A percentile compares a stretch with the other conserved stretches of the same genome.
Conservation (phyloP, 176 grass and related monocot genomes). For the Bromus sterilis region DNA sequence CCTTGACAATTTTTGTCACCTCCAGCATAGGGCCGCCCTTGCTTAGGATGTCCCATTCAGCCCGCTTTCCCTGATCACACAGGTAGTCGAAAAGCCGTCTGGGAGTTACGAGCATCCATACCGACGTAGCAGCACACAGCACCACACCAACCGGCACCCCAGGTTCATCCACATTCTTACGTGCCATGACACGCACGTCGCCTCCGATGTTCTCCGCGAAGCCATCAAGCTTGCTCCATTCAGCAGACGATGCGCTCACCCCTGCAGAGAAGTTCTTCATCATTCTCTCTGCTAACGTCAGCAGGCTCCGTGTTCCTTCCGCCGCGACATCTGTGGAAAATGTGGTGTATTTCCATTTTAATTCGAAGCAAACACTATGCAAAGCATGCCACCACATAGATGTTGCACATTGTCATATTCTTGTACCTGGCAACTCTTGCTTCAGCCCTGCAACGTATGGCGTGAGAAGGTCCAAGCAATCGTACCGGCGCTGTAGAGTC, state of each 20-base stretch:
- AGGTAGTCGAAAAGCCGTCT: slow-evolving; percentile 77
- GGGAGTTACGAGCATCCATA: slow-evolving; percentile 69
- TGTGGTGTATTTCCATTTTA: background rate
- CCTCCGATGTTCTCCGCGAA: slow-evolving; percentile 43
- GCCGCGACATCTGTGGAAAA: slow-evolving; percentile 28
- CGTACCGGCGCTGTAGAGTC: slow-evolving; percentile 74
- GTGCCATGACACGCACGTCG: slow-evolving; percentile 70
- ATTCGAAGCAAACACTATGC: background rate
- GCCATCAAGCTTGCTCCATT: slow-evolving; percentile 76
- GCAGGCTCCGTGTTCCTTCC: slow-evolving; percentile 73
- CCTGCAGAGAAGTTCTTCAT: slow-evolving; percentile 82
- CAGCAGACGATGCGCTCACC: slow-evolving; percentile 68
- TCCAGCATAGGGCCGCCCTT: slow-evolving; percentile 87
- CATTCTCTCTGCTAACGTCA: slow-evolving; percentile 82
- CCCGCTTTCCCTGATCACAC: slow-evolving; percentile 46
- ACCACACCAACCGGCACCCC: slow-evolving; percentile 83
- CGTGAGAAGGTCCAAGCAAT: slow-evolving; percentile 66
- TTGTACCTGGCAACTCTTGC: slow-evolving; percentile 27
- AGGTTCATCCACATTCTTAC: slow-evolving; percentile 73
- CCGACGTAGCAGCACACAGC: slow-evolving; percentile 79
- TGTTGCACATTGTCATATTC: background rate
- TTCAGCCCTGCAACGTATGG: slow-evolving; percentile 38
- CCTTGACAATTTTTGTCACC: slow-evolving; percentile 75
- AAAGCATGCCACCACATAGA: background rate
- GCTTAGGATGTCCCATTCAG: slow-evolving; percentile 94